Evolutionary conservation across 345 rosid genomes (phyloP).

Genomic region (Salix brachista): DNA sequence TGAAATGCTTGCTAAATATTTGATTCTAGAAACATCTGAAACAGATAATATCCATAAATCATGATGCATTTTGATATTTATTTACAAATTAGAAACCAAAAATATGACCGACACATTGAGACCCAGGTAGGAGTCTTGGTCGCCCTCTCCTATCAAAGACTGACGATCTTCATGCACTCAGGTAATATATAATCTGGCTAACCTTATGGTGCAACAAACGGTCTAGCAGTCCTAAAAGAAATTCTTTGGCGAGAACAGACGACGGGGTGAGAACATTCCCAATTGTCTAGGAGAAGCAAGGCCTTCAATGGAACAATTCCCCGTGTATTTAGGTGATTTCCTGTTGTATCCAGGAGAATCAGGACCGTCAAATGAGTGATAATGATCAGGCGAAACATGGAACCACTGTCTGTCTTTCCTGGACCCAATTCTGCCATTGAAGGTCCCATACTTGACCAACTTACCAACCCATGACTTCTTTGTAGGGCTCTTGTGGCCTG

Average conservation of each 20-base stretch:
- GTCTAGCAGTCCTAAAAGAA: slow-evolving; percentile 9
- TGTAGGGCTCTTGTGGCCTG: slow-evolving; percentile 20
- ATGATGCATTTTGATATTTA: too few relatives aligned
- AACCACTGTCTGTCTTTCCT: slow-evolving; percentile 50
- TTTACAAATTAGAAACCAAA: background rate
- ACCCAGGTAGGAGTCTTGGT: background rate
- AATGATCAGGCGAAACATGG: slow-evolving; percentile 35
- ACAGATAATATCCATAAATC: background rate
- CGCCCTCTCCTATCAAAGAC: background rate
- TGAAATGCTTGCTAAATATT: background rate
- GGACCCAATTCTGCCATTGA: slow-evolving; percentile 35
- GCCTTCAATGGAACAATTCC: slow-evolving; percentile 39
- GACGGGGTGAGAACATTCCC: slow-evolving; percentile 67
- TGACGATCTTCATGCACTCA: background rate
- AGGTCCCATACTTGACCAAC: slow-evolving; percentile 56
- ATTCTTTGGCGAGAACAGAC: slow-evolving; percentile 57
- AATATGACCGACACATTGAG: background rate
- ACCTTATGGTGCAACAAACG: background rate
- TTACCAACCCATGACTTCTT: slow-evolving; percentile 70
- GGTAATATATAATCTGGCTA: background rate
- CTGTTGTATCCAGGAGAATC: slow-evolving; percentile 44
- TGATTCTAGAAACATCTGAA: background rate
- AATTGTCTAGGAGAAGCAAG: slow-evolving; percentile 54
- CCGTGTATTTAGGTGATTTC: background rate
- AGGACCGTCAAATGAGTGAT: slow-evolving; percentile 42